Evolutionary conservation across 106 monocot species (phyloP), one percentile per base, ranked within the genome.

Genomic region (Ottelia alismoides): DNA sequence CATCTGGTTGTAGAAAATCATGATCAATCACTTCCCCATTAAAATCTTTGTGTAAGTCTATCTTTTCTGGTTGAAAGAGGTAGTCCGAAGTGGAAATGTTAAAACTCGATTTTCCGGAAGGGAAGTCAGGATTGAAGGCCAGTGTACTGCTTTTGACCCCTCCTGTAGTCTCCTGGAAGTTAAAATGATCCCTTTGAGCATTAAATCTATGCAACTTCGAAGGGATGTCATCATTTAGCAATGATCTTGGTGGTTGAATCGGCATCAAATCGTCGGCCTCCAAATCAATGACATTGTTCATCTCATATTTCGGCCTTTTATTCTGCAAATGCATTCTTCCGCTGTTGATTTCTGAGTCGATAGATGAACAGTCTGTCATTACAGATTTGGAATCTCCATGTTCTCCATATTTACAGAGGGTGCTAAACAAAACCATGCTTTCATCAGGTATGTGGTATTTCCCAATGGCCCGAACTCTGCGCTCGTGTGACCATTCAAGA

Each of bases 321-420:
- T 43, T 70, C 22, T 69, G 60, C 1, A 70, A 57, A 11, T 74
- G 72, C 14, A 76, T 21, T 27, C 72, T 77, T 51, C 49, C 60
- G 58, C 81, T 80, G 61, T 61, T 86, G 25, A 72, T 65, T 66
- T 85, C 82, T 35, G 85, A 89, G 63, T 69, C 85, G 2, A 82
- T 52, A 43, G 98, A 98, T 17, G 85, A 90, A 32, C 76, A 85
- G 7, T 89, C 85, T 32, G 89, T 98, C 78, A 83, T 98, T 27
- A 76, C 89, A 55, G 98, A 98, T 67, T 79, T 89, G 31, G 85
- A 88, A 51, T 90, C 98, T 52, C 90, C 85, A 29, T 79, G 45
- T 60, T 98, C 90, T 3, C 85, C 98, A 65, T 67, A 90, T 79
- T 63, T 98, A 74, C 90, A 82, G 30, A 98, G 62, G 28, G 47